Evolutionary conservation across 805 yeast species (phyloP).

Genomic region (Saturnispora mendoncae): DNA sequence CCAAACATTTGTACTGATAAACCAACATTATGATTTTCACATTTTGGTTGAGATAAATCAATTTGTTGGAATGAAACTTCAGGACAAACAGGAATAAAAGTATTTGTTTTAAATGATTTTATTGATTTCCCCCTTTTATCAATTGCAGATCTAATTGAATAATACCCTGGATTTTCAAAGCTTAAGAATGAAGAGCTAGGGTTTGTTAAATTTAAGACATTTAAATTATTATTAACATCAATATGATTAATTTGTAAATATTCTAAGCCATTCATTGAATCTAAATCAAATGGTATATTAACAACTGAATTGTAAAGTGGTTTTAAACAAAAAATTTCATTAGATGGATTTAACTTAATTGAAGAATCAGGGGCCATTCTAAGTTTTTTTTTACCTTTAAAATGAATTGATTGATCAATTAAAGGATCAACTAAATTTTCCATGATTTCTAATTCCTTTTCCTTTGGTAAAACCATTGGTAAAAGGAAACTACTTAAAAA

Average conservation of each 20-base stretch:
- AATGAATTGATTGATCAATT: conserved; percentile 48
- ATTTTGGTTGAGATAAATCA: conserved; percentile 31
- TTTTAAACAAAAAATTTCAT: conserved; percentile 54
- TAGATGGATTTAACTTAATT: conserved; percentile 71
- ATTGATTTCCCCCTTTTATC: conserved; percentile 52
- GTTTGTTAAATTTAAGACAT: conserved; percentile 45
- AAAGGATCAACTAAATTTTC: conserved; percentile 31
- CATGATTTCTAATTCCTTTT: conserved; percentile 26
- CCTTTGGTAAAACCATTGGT: conserved; percentile 16
- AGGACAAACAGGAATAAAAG: conserved; percentile 73
- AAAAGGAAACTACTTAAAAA: conserved; percentile 35
- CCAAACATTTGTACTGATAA: conserved; percentile 59
- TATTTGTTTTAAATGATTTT: conserved; percentile 50
- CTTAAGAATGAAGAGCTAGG: conserved; percentile 14
- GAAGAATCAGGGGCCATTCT: conserved; percentile 88
- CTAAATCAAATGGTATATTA: conserved; percentile 65
- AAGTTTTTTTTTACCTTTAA: conserved; percentile 78
- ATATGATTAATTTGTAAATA: conserved; percentile 55
- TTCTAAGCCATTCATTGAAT: conserved; percentile 68
- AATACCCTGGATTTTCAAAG: conserved; percentile 62
- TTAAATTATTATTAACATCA: conserved; percentile 43
- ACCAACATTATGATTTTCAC: conserved; percentile 45
- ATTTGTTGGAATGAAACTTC: conserved; percentile 39
- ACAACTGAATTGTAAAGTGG: conserved; percentile 25
- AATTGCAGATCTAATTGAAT: conserved; percentile 55